These are phyloP conservation scores for Metschnikowia picachoensis DNA, from an alignment of 805 yeast species.

Conservation along the genomic window DNA sequence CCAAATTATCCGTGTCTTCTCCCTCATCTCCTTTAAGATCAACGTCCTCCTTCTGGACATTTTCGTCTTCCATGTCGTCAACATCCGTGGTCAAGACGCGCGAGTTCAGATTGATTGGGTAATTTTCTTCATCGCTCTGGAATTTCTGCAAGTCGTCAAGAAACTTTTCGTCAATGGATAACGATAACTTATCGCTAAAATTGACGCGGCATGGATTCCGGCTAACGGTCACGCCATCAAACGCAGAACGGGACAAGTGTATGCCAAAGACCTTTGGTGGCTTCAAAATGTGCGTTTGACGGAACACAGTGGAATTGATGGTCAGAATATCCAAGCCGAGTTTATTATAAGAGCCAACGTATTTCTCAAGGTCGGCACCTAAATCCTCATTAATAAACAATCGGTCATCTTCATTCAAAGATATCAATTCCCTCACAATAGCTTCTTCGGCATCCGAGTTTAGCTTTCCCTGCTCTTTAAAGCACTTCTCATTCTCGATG, in stretches of 20 bases:
- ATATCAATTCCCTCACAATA: slow-evolving; percentile 31
- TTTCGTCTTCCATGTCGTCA: slow-evolving; percentile 29
- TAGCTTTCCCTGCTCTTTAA: slow-evolving; percentile 19
- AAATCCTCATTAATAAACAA: slow-evolving; percentile 64
- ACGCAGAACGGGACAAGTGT: slow-evolving; percentile 86
- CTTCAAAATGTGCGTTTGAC: slow-evolving; percentile 54
- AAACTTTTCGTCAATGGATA: slow-evolving; percentile 46
- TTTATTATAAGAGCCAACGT: slow-evolving; percentile 44
- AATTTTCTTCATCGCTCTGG: slow-evolving; percentile 20
- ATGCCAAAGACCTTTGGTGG: slow-evolving; percentile 71
- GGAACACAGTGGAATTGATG: slow-evolving; percentile 63
- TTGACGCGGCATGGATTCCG: slow-evolving; percentile 73
- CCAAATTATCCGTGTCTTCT: slow-evolving; percentile 23
- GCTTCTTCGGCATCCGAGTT: slow-evolving; percentile 25
- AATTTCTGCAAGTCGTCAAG: slow-evolving; percentile 34
- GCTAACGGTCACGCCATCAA: slow-evolving; percentile 58
- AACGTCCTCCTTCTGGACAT: slow-evolving; percentile 35
- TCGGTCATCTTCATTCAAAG: slow-evolving; percentile 32
- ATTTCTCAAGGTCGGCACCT: slow-evolving; percentile 45
- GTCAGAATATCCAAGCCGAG: slow-evolving; percentile 41
- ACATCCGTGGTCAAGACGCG: slow-evolving; percentile 24
- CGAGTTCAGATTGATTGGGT: slow-evolving; percentile 16
- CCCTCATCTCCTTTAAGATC: slow-evolving; percentile 33
- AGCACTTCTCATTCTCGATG: slow-evolving; percentile 25
- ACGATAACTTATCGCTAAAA: slow-evolving; percentile 52